phyloP scores from a whole-genome alignment of 768 basidiomycete genomes.

The Suillus ampliporus region DNA sequence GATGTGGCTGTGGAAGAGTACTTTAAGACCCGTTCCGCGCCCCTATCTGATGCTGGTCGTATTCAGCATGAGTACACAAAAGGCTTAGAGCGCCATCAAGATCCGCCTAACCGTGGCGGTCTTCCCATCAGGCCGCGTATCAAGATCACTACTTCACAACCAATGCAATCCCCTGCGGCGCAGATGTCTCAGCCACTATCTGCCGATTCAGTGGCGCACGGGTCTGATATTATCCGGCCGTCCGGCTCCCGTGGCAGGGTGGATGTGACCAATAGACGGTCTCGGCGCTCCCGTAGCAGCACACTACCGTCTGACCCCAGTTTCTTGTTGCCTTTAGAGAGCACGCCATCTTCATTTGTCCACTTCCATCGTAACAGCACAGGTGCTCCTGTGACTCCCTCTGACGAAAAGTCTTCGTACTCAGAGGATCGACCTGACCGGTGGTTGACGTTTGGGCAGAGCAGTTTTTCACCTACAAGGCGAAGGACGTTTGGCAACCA shows the following conservation, averaged over 20 bases:
- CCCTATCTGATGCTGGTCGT: slow-evolving; percentile 5
- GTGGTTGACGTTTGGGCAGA: slow-evolving; percentile 14
- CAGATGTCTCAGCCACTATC: slow-evolving; percentile 3
- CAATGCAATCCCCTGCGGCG: slow-evolving; percentile 7
- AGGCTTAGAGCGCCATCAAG: slow-evolving; percentile 22
- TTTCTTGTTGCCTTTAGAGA: slow-evolving; percentile 12
- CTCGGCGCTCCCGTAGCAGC: background rate
- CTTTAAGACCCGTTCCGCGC: background rate
- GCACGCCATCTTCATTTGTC: background rate
- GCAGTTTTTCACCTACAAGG: slow-evolving; percentile 14
- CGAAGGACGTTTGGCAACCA: slow-evolving; percentile 14
- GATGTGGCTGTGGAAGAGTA: background rate
- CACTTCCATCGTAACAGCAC: background rate
- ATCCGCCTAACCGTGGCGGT: background rate
- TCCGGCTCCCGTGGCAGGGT: background rate
- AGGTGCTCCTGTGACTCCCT: background rate
- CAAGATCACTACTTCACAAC: slow-evolving; percentile 16
- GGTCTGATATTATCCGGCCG: slow-evolving; percentile 37
- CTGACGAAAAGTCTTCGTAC: background rate
- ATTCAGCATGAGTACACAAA: slow-evolving; percentile 30
- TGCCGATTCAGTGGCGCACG: slow-evolving; percentile 23
- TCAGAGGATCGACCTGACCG: background rate
- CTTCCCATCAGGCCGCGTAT: slow-evolving; percentile 10
- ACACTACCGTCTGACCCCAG: slow-evolving; percentile 9
- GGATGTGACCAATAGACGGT: slow-evolving; percentile 3